Conservation (phyloP, 768 basidiomycete genomes). For the Astraeus odoratus region DNA sequence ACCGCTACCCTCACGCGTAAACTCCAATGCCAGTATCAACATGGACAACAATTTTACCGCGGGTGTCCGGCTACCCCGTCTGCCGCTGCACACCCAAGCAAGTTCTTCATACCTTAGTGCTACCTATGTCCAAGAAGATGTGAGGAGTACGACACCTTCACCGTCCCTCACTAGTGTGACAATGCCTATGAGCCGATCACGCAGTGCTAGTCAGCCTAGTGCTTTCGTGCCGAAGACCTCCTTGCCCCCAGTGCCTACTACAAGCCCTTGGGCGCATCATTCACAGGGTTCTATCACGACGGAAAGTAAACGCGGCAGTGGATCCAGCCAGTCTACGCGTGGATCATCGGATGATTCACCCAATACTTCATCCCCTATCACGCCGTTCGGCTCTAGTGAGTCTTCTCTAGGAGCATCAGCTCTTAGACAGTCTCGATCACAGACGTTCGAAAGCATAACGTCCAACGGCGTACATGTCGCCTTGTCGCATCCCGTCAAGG, state of each 20-base stretch:
- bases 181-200: slow-evolving; percentile 43
- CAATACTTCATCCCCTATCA: slow-evolving; percentile 80
- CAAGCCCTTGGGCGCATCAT: slow-evolving; percentile 41
- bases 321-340: slow-evolving; percentile 72
- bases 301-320: slow-evolving; percentile 70
- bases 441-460: slow-evolving; percentile 40
- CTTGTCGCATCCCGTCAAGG: slow-evolving; percentile 56
- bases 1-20: slow-evolving; percentile 41
- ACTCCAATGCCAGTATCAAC: slow-evolving; percentile 37
- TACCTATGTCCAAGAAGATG: slow-evolving; percentile 42
- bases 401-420: slow-evolving; percentile 59
- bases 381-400: slow-evolving; percentile 86
- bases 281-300: slow-evolving; percentile 32
- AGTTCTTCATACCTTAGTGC: slow-evolving; percentile 56
- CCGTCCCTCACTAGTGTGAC: slow-evolving; percentile 15
- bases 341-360: slow-evolving; percentile 82
- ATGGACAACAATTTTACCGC: slow-evolving; percentile 33
- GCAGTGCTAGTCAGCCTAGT: slow-evolving; percentile 75
- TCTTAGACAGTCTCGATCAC: slow-evolving; percentile 49
- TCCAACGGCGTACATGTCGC: slow-evolving; percentile 19
- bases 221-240: slow-evolving; percentile 52
- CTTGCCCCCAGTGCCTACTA: slow-evolving; percentile 48
- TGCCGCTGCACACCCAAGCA: slow-evolving; percentile 56
- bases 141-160: slow-evolving; percentile 30
- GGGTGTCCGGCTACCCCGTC: slow-evolving; percentile 35